Percentiles rank a stretch among this genome's conserved stretches.
Conservation (phyloP, 257 asterid species). For the Jasminum sambac region DNA sequence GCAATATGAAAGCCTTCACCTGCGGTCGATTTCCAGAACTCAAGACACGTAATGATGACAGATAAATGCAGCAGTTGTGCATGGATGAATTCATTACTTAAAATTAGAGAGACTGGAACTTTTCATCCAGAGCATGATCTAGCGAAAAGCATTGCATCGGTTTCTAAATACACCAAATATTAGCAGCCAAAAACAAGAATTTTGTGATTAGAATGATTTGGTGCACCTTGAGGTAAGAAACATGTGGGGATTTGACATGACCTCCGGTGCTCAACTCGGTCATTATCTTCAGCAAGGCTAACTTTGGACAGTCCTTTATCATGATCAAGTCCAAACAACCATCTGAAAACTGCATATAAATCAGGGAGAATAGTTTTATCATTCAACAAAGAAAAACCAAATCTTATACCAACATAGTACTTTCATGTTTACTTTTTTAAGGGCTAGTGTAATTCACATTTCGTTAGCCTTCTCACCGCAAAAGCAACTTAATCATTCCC, state of each 20-base stretch:
- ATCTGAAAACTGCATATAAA: slow-evolving; percentile 80
- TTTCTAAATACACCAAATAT: slow-evolving; percentile 3
- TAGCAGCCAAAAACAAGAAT: not conserved
- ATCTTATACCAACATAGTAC: not conserved
- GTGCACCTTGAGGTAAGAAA: slow-evolving; percentile 73
- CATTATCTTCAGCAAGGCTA: slow-evolving; percentile 64
- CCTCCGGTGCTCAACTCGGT: slow-evolving; percentile 60
- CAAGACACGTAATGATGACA: not conserved
- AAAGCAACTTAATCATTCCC: not conserved
- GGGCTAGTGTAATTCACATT: not conserved
- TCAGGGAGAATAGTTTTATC: not conserved
- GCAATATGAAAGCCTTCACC: slow-evolving; percentile 83
- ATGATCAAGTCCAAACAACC: slow-evolving; percentile 89
- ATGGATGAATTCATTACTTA: not conserved
- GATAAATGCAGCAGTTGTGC: not conserved
- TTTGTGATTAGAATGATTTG: slow-evolving; percentile 1
- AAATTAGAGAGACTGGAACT: not conserved
- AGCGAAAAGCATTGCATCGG: not conserved
- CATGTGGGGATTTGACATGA: slow-evolving; percentile 77
- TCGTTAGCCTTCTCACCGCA: not conserved
- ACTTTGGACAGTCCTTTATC: slow-evolving; percentile 71
- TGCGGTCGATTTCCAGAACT: slow-evolving; percentile 31
- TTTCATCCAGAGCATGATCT: not conserved
- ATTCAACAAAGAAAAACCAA: not conserved
- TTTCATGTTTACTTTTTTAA: not conserved